phyloP scores from a whole-genome alignment of 177 flowering plant species.

The Vitis hybrid region DNA sequence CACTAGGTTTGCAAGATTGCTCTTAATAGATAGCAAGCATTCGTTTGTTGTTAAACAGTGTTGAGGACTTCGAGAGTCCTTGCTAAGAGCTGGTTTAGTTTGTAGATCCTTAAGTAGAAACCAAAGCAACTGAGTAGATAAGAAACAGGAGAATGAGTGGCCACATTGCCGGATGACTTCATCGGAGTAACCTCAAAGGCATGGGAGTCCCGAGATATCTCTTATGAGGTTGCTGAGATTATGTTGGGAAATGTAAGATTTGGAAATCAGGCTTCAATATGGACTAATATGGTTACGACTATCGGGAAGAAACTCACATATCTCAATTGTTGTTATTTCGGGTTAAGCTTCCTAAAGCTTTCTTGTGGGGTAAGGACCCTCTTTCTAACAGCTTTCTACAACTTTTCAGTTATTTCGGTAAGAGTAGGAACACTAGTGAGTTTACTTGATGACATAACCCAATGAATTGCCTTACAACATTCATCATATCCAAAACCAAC shows the following conservation, averaged over 20 bases:
- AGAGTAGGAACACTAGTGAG: no score
- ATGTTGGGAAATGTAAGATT: slow-evolving; percentile 1
- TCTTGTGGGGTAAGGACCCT: accelerated
- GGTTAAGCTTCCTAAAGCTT: no score
- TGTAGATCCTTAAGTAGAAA: slow-evolving; percentile 43
- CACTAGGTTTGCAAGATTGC: no score
- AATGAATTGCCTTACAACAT: slow-evolving; percentile 48
- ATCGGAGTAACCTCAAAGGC: slow-evolving; percentile 5
- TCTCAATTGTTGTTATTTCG: no score
- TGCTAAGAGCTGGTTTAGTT: slow-evolving; percentile 23
- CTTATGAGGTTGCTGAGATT: neutral
- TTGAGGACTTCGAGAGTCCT: slow-evolving; percentile 15
- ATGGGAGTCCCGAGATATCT: slow-evolving; percentile 3
- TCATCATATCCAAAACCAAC: slow-evolving; percentile 79
- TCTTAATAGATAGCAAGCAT: accelerated
- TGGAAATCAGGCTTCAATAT: neutral
- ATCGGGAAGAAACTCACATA: neutral
- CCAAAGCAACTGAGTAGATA: slow-evolving; percentile 24
- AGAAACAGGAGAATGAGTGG: slow-evolving; percentile 1
- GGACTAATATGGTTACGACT: no score
- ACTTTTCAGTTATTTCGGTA: no score
- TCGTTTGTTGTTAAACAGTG: no score
- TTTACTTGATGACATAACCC: no score
- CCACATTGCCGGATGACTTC: slow-evolving; percentile 27
- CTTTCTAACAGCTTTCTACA: no score